Conservation (phyloP, 2,329 filamentous ascomycete genomes). For the Fusarium chuoi region DNA sequence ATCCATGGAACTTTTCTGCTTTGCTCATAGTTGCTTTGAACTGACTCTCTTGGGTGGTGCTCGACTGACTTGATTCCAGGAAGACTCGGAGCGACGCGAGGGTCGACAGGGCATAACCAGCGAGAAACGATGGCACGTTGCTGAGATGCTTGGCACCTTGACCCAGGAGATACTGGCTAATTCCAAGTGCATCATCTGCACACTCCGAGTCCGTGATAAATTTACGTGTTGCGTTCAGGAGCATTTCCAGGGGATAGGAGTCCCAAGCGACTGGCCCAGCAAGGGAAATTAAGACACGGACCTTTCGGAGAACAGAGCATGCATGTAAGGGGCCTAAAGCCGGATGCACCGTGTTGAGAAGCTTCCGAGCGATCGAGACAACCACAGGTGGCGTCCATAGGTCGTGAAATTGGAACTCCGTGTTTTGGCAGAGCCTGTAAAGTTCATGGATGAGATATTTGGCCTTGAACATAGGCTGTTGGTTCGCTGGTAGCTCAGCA, state of each 20-base stretch:
- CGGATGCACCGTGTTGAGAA: constrained; percentile 83
- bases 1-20: constrained; percentile 78
- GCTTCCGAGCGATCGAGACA: constrained; percentile 76
- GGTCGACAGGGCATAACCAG: constrained; percentile 82
- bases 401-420: constrained; percentile 69
- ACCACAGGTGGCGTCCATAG: constrained; percentile 83
- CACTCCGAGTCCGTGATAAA: constrained; percentile 87
- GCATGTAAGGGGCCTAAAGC: constrained; percentile 88
- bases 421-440: constrained; percentile 79
- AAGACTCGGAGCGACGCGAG: constrained; percentile 83
- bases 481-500: constrained; percentile 75
- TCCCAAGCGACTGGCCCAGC: constrained; percentile 77
- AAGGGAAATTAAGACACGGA: constrained; percentile 82
- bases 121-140: constrained; percentile 77
- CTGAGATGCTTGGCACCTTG: constrained; percentile 73
- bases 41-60: constrained; percentile 86
- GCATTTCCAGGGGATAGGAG: constrained; percentile 90
- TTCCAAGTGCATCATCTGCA: constrained; percentile 87
- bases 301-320: constrained; percentile 85
- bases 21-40: constrained; percentile 81
- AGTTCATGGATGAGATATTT: constrained; percentile 81
- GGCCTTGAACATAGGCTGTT: constrained; percentile 87
- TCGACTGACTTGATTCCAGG: constrained; percentile 77
- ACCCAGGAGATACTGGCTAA: constrained; percentile 84
- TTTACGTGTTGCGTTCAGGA: constrained; percentile 80